These are phyloP conservation scores for Penicillium pulvis DNA, from an alignment of 495 filamentous ascomycete genomes.

Conservation along the genomic window DNA sequence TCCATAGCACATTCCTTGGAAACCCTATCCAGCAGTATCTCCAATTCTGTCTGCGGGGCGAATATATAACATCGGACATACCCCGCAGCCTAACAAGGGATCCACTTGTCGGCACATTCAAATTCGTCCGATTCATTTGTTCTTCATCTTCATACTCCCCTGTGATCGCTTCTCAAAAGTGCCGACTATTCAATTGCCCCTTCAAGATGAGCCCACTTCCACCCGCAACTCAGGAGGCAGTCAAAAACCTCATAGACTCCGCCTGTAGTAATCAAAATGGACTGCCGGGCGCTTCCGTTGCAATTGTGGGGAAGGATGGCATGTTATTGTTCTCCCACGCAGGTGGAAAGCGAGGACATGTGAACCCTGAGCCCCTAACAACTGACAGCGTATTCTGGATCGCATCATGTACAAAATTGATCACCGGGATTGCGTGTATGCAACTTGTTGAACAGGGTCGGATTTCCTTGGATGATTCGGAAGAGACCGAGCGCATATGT, in stretches of 20 bases:
- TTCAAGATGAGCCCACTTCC: neutral
- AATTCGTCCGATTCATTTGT: neutral
- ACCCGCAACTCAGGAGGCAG: constrained; percentile 3
- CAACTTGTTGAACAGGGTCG: constrained; percentile 60
- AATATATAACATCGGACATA: too few relatives aligned
- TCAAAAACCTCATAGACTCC: constrained; percentile 33
- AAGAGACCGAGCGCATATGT: constrained; percentile 45
- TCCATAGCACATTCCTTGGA: too few relatives aligned
- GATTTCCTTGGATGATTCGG: constrained; percentile 53
- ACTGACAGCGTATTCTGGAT: constrained; percentile 60
- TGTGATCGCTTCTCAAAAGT: neutral
- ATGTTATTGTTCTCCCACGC: constrained; percentile 50
- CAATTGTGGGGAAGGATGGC: constrained; percentile 51
- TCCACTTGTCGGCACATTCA: neutral
- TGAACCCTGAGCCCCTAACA: constrained; percentile 45
- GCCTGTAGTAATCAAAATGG: constrained; percentile 39
- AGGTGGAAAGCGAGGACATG: constrained; percentile 45
- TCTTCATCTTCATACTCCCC: neutral
- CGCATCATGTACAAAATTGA: constrained; percentile 61
- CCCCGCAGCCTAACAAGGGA: neutral
- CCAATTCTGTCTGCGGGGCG: too few relatives aligned
- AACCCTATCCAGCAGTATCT: too few relatives aligned
- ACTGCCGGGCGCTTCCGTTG: constrained; percentile 50
- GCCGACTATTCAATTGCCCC: neutral
- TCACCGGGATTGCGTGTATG: constrained; percentile 59